Conservation (phyloP, 345 rosid species). For the Hirschfeldia incana region DNA sequence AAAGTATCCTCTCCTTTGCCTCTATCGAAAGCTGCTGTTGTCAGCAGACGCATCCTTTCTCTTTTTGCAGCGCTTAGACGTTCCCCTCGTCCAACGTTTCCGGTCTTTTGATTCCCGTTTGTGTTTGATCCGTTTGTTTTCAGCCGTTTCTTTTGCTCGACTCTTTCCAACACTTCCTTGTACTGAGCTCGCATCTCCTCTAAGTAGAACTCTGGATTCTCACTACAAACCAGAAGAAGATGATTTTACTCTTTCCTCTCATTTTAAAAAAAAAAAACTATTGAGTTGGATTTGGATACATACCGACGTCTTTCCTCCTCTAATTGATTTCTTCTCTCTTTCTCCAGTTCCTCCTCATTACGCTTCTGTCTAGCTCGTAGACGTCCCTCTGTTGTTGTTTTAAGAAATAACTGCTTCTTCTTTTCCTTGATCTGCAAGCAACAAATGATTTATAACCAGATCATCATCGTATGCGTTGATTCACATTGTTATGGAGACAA, state of each 20-base stretch:
- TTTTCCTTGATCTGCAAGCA: conserved; percentile 80
- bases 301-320: conserved; percentile 91
- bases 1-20: conserved; percentile 96
- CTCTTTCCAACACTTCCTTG: conserved; percentile 76
- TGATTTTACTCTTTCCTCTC: neutral
- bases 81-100: conserved; percentile 93
- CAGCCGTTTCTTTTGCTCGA: conserved; percentile 81
- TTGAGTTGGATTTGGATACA: conserved; percentile 34
- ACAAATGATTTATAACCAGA: neutral
- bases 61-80: conserved; percentile 93
- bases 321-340: conserved; percentile 70
- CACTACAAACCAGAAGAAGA: conserved; percentile 47
- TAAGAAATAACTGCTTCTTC: conserved; percentile 77
- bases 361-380: conserved; percentile 93
- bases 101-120: conserved; percentile 68
- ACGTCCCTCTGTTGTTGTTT: conserved; percentile 84
- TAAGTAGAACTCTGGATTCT: conserved; percentile 81
- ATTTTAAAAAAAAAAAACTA: neutral
- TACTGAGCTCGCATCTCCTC: conserved; percentile 69
- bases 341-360: conserved; percentile 71
- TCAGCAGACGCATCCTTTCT: conserved; percentile 92
- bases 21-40: conserved; percentile 95
- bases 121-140: conserved; percentile 74
- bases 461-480: neutral
- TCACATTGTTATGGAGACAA: conserved; percentile 13